These are phyloP conservation scores for Agaricus sinodeliciosus DNA, from an alignment of 768 basidiomycete genomes.

Conservation along the genomic window DNA sequence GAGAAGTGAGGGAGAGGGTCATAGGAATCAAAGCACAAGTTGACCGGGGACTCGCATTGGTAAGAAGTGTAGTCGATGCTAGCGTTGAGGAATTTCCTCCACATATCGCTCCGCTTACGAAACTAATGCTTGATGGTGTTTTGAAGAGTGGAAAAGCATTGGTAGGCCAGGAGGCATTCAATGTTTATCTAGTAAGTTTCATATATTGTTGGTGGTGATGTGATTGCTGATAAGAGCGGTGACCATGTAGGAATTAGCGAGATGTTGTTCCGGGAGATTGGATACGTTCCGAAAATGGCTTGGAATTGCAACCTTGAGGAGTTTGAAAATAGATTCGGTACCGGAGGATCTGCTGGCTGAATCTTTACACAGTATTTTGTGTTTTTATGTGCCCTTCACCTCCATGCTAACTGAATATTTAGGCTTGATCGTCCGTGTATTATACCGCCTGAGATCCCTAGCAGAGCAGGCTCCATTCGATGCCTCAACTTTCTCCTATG, in stretches of 20 bases:
- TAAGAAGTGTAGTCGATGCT: conserved; percentile 53
- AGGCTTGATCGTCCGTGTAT: conserved; percentile 79
- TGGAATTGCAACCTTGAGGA: conserved; percentile 79
- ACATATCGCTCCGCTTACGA: conserved; percentile 52
- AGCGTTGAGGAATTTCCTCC: conserved; percentile 43
- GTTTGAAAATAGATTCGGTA: conserved; percentile 55
- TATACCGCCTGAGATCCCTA: conserved; percentile 77
- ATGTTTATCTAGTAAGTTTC: conserved; percentile 68
- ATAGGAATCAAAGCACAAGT: conserved; percentile 44
- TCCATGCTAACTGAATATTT: conserved; percentile 1
- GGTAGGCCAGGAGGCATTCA: conserved; percentile 57
- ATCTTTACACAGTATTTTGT: conserved; percentile 48
- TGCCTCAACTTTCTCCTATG: conserved; percentile 78
- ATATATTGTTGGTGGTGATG: not conserved
- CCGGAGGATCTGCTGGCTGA: conserved; percentile 73
- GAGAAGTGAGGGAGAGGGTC: conserved; percentile 57
- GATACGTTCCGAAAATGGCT: conserved; percentile 64
- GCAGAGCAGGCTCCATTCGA: conserved; percentile 82
- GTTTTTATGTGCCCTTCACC: not conserved
- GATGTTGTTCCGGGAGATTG: conserved; percentile 69
- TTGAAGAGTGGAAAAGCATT: conserved; percentile 54
- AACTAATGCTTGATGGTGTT: conserved; percentile 59
- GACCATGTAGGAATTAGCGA: conserved; percentile 50
- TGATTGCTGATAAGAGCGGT: not conserved
- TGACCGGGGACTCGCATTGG: conserved; percentile 61